Evolutionary conservation across 371 early-diverging fungal species (phyloP), one percentile per base, ranked within the genome.

Genomic region (Chytridium lagenaria): DNA sequence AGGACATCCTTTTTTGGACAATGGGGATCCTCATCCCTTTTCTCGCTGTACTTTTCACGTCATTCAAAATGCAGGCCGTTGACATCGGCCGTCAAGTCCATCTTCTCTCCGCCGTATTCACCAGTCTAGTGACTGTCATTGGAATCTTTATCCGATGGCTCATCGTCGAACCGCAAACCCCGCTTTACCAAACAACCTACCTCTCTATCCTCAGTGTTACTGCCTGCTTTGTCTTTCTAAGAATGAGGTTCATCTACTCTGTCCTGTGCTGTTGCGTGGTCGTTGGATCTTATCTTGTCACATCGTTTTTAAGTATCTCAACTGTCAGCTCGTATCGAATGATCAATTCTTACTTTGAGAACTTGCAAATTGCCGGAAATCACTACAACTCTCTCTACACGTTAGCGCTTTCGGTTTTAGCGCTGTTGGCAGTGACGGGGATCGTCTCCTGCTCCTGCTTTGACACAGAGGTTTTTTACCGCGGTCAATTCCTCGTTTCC

Each of bases 381-480:
- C 57, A 55, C 10, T 55, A 55, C 57, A 55, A 55, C 57, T 55
- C 57, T 26, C 7, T 30, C 10, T 55, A 55, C 23, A 16, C 57
- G 26, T 73, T 67, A 50, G 55, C 55, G 15, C 66, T 78, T 1
- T 64, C 69, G 1, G 52, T 76, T 10, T 50, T 75, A 22, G 38
- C 55, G 28, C 64, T 74, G 26, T 31, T 77, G 19, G 68, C 77
- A 12, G 66, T 79, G 1, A 69, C 67, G 7, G 67, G 61, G 7
- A 73, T 79, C 30, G 59, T 74, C n/a, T 59, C 59, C 7, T 77
- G 68, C 59, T 65, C 70, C 23, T 72, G 74, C 36, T 79, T 77
- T 71, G 81, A 84, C 50, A 76, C 76, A 1, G 84, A 84, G 57
- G 26, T 72, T 38, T 78, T 78, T 64, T 73, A 69, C 59, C 72